These are phyloP conservation scores for Gracilaria caudata DNA, from an alignment of 23 red algal species.

Conservation along the genomic window DNA sequence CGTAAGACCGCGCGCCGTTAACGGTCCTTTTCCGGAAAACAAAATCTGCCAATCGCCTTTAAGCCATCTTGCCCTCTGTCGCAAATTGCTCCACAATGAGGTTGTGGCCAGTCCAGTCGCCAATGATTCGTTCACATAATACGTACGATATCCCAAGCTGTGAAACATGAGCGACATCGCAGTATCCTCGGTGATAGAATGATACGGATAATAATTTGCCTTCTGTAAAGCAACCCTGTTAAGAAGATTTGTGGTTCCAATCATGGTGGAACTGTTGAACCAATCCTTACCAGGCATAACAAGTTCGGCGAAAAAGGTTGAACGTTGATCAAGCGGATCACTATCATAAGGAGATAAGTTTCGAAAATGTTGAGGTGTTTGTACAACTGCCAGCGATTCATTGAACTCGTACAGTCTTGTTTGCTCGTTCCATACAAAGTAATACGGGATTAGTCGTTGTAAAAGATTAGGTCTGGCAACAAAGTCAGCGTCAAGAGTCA, in stretches of 20 bases:
- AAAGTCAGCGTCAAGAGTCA: conserved; percentile 75
- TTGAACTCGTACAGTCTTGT: conserved; percentile 62
- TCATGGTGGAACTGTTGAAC: conserved; percentile 72
- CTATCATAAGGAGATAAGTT: conserved; percentile 68
- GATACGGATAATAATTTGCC: conserved; percentile 68
- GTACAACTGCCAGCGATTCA: conserved; percentile 57
- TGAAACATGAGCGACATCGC: conserved; percentile 65
- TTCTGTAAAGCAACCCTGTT: conserved; percentile 25
- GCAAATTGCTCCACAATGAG: conserved; percentile 60
- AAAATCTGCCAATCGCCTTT: conserved; percentile 78
- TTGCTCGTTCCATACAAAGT: conserved; percentile 56
- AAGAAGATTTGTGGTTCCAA: conserved; percentile 67
- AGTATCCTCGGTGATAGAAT: conserved; percentile 71
- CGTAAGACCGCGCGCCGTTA: conserved; percentile 19
- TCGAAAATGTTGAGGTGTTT: conserved; percentile 67
- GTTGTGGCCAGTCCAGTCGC: conserved; percentile 63
- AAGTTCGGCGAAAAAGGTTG: conserved; percentile 57
- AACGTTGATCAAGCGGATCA: conserved; percentile 68
- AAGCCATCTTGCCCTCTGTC: conserved; percentile 63
- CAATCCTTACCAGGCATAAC: conserved; percentile 69
- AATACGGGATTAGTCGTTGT: conserved; percentile 65
- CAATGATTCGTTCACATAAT: conserved; percentile 71
- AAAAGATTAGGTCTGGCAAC: conserved; percentile 54
- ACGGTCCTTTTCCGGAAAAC: conserved; percentile 38
- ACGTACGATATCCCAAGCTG: conserved; percentile 49